These are phyloP conservation scores for Gymnopilus dilepis DNA, from an alignment of 768 basidiomycete genomes.

Conservation along the genomic window DNA sequence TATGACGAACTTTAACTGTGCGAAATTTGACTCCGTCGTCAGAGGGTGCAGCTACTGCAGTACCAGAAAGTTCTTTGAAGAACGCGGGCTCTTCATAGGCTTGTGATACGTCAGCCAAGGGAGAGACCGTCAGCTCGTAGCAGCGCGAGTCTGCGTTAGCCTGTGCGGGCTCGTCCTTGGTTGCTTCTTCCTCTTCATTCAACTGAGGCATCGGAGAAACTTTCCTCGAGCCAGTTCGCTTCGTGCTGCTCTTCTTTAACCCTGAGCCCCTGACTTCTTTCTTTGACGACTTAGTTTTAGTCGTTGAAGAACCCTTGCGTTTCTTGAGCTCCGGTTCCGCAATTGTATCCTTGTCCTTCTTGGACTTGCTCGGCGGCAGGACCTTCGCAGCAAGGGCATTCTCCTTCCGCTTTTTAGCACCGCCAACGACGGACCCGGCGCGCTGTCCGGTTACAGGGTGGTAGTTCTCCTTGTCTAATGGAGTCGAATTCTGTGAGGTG, in stretches of 20 bases:
- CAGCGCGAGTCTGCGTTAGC: conserved; percentile 72
- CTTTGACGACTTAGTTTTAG: conserved; percentile 35
- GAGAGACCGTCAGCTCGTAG: conserved; percentile 80
- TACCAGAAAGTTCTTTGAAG: conserved; percentile 32
- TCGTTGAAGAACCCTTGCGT: conserved; percentile 53
- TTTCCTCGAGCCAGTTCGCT: conserved; percentile 46
- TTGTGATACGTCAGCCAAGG: conserved; percentile 75
- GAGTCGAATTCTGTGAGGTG: conserved; percentile 41
- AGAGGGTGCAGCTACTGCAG: conserved; percentile 29
- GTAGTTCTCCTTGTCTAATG: conserved; percentile 78
- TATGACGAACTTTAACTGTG: conserved; percentile 52
- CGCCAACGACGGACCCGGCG: conserved; percentile 41
- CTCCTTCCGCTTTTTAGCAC: conserved; percentile 70
- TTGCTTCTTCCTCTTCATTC: conserved; percentile 49
- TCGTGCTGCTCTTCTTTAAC: conserved; percentile 42
- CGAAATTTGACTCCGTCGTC: conserved; percentile 44
- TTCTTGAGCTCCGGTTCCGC: conserved; percentile 61
- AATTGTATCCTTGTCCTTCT: conserved; percentile 40
- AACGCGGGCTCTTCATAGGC: conserved; percentile 60
- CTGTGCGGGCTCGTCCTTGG: conserved; percentile 48
- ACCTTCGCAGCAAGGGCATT: conserved; percentile 61
- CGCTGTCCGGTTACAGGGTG: conserved; percentile 76
- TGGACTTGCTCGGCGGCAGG: conserved; percentile 48
- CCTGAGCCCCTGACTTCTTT: conserved; percentile 38
- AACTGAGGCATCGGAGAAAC: conserved; percentile 68